phyloP scores from a whole-genome alignment of 257 asterid genomes.

The Plantago elongata region DNA sequence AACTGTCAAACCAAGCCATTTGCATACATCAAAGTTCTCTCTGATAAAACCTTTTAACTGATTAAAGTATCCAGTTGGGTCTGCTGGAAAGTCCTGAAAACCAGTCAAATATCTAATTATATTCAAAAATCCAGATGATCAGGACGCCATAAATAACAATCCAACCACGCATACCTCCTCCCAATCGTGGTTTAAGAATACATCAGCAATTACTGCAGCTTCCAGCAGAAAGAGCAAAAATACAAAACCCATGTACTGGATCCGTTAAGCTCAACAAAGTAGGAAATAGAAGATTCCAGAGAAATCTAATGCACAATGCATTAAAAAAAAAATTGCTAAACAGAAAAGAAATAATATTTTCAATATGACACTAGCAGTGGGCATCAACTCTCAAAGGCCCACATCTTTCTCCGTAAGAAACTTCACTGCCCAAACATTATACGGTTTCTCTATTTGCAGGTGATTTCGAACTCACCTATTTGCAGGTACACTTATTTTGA shows the following conservation, averaged over 20 bases:
- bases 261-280: constrained; percentile 47
- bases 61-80: constrained; percentile 67
- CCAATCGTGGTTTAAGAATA: constrained; percentile 74
- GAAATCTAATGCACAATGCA: constrained; percentile 11
- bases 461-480: too few relatives aligned
- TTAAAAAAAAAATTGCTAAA: too few relatives aligned
- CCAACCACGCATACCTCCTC: constrained; percentile 54
- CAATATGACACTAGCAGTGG: neutral
- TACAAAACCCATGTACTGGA: constrained; percentile 60
- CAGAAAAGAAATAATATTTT: neutral
- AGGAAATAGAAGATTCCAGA: constrained; percentile 5
- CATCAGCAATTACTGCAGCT: constrained; percentile 71
- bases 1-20: constrained; percentile 72
- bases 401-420: neutral
- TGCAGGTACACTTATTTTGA: too few relatives aligned
- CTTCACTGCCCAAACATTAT: neutral
- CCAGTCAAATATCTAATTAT: constrained; percentile 8
- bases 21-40: constrained; percentile 72
- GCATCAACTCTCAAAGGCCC: constrained; percentile 7
- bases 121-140: constrained; percentile 9
- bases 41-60: constrained; percentile 57
- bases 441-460: too few relatives aligned
- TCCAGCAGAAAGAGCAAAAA: constrained; percentile 66
- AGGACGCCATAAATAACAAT: constrained; percentile 8
- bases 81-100: constrained; percentile 82